Evolutionary conservation across 306 rosid genomes (phyloP), one percentile per base, ranked within the genome.

Genomic region (Rosa multiflora): DNA sequence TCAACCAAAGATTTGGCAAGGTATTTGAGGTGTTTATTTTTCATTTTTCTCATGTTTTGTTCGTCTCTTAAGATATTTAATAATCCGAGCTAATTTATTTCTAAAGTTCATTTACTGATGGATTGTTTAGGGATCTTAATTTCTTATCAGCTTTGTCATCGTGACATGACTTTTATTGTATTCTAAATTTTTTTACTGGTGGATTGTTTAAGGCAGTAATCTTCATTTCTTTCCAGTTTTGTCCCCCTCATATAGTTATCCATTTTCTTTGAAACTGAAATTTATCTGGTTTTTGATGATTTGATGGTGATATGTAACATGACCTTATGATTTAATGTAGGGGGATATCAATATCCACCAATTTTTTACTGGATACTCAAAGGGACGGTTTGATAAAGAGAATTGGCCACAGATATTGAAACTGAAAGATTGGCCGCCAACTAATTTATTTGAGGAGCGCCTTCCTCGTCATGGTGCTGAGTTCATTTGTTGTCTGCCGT

Each of bases 381-480:
- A 70, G 0, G 94, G 93, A 37, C 87, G 87, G 12, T 9, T 8
- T 72, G 94, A 86, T 73, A 18, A 46, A 67, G 1, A 1, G 39
- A 0, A 0, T 7, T 85, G 97, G 98, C 98, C 98, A 23, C 93
- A 88, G 83, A 85, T 94, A 74, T 81, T 94, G 83, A 94, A 92
- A 83, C 80, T 94, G 71, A 94, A 94, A 80, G 97, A 91, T 71
- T 92, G 97, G 97, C 97, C 98, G 14, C 92, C 98, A 6, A 88
- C 98, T 55, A 87, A 72, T 81, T 78, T 82, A 64, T 94, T 92
- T 83, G 94, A 84, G 81, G 89, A 90, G 73, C 85, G 95, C 13
- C 83, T 94, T 61, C 98, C 98, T 18, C 92, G 97, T 18, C 98
- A 94, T 78, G 85, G 86, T 84, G 89, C 90, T 13, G 97, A 94